These are phyloP conservation scores for Macrolepiota albuminosa DNA, from an alignment of 768 basidiomycete species.

Conservation along the genomic window DNA sequence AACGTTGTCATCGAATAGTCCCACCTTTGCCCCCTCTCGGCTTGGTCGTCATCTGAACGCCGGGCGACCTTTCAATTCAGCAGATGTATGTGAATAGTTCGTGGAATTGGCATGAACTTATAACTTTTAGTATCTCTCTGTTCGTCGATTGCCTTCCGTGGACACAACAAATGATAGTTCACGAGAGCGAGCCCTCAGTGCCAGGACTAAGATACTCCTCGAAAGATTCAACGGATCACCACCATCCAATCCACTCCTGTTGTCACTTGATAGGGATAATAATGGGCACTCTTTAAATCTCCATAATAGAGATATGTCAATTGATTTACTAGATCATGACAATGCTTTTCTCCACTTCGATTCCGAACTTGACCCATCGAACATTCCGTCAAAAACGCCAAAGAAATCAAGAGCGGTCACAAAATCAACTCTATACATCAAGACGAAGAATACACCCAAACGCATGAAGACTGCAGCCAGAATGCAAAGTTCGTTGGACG, in stretches of 20 bases:
- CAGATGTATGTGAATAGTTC: constrained; percentile 3
- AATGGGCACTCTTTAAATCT: not conserved
- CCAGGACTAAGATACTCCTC: constrained; percentile 1
- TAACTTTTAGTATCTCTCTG: constrained; percentile 23
- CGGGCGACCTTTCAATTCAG: not conserved
- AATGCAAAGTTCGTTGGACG: constrained; percentile 13
- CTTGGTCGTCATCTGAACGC: constrained; percentile 14
- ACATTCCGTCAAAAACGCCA: not conserved
- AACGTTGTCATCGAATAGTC: constrained; percentile 19
- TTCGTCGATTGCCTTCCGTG: not conserved
- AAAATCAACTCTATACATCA: not conserved
- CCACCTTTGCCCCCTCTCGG: constrained; percentile 27
- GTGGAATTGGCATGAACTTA: constrained; percentile 20
- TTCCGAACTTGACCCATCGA: constrained; percentile 14
- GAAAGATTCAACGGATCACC: constrained; percentile 6
- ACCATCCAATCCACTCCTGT: not conserved
- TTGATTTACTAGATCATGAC: constrained; percentile 15
- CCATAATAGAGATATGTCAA: not conserved
- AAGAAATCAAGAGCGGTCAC: not conserved
- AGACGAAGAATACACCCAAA: constrained; percentile 4
- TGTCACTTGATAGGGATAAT: constrained; percentile 1
- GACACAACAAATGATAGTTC: constrained; percentile 14
- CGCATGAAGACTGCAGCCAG: constrained; percentile 11
- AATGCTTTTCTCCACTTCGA: constrained; percentile 32
- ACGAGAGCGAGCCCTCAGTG: constrained; percentile 23